phyloP scores from a whole-genome alignment of 441 rosid species.

The Pelargonium australe region DNA sequence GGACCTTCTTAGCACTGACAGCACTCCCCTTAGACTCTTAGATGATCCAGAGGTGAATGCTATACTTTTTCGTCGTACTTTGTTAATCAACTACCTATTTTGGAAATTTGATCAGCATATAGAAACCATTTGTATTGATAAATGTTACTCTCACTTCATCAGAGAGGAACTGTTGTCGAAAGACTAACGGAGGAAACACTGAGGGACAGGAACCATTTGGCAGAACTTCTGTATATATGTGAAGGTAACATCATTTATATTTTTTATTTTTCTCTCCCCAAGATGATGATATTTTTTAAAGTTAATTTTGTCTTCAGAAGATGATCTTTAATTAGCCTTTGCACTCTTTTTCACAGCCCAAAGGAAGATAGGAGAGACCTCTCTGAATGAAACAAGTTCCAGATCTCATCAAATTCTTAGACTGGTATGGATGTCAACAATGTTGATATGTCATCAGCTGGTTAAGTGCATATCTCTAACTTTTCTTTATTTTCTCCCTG shows the following conservation, averaged over 20 bases:
- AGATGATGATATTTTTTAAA: neutral
- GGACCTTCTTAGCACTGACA: slow-evolving; percentile 70
- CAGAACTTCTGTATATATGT: slow-evolving; percentile 69
- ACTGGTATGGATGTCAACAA: slow-evolving; percentile 48
- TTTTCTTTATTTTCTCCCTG: neutral
- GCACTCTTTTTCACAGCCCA: slow-evolving; percentile 55
- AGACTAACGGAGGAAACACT: slow-evolving; percentile 72
- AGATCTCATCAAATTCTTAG: slow-evolving; percentile 95
- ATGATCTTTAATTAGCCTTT: slow-evolving; percentile 15
- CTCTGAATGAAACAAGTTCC: slow-evolving; percentile 85
- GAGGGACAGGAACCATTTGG: slow-evolving; percentile 63
- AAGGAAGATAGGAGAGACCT: slow-evolving; percentile 88
- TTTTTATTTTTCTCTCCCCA: neutral
- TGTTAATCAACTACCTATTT: neutral
- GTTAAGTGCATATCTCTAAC: neutral
- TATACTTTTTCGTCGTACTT: neutral
- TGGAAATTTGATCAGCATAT: slow-evolving; percentile 1
- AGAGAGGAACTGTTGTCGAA: slow-evolving; percentile 94
- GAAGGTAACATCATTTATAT: slow-evolving; percentile 38
- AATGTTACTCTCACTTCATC: slow-evolving; percentile 17
- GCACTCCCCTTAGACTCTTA: slow-evolving; percentile 70
- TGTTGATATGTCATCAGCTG: slow-evolving; percentile 15
- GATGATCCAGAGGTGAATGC: slow-evolving; percentile 84
- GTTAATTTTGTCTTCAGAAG: slow-evolving; percentile 14
- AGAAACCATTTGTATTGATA: neutral